A percentile compares a stretch with the other conserved stretches of the same genome.
Evolutionary conservation across 495 filamentous ascomycete species (phyloP).

Genomic region (Penicillium steckii): DNA sequence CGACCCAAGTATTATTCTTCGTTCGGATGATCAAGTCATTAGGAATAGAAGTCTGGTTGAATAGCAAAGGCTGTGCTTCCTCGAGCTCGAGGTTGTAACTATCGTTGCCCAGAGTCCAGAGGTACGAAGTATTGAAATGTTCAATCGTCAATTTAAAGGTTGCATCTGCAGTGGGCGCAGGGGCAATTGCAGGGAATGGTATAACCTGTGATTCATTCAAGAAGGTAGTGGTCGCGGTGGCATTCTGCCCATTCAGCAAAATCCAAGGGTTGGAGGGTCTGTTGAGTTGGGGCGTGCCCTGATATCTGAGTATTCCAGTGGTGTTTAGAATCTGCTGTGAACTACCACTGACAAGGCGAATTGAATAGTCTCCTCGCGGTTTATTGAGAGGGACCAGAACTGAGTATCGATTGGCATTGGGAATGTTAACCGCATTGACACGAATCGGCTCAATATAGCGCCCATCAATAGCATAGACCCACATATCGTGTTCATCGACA

Average conservation of each 20-base stretch:
- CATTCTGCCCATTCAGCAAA: slow-evolving; percentile 32
- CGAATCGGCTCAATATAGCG: slow-evolving; percentile 34
- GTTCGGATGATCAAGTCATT: slow-evolving; percentile 50
- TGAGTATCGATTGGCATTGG: slow-evolving; percentile 36
- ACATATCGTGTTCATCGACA: slow-evolving; percentile 43
- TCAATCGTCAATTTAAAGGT: slow-evolving; percentile 36
- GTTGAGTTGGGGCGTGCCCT: slow-evolving; percentile 8
- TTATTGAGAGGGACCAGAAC: slow-evolving; percentile 37
- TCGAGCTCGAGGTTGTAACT: slow-evolving; percentile 32
- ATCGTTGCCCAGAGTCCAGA: slow-evolving; percentile 47
- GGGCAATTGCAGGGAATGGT: slow-evolving; percentile 41
- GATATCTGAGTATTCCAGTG: slow-evolving; percentile 31
- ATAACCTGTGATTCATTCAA: slow-evolving; percentile 35
- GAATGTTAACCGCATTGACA: slow-evolving; percentile 34
- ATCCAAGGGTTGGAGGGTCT: slow-evolving; percentile 38
- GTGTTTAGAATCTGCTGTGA: slow-evolving; percentile 37
- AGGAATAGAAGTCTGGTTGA: slow-evolving; percentile 34
- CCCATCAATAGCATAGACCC: slow-evolving; percentile 43
- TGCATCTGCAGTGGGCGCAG: slow-evolving; percentile 38
- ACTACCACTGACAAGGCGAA: slow-evolving; percentile 34
- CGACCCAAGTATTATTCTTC: slow-evolving; percentile 55
- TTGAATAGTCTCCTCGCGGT: slow-evolving; percentile 32
- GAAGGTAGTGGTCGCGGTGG: slow-evolving; percentile 35
- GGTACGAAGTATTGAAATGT: slow-evolving; percentile 40
- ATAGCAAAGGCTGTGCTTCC: slow-evolving; percentile 46